These are phyloP conservation scores for Cymbopogon citratus DNA, from an alignment of 176 grass and related monocot genomes.

Conservation along the genomic window DNA sequence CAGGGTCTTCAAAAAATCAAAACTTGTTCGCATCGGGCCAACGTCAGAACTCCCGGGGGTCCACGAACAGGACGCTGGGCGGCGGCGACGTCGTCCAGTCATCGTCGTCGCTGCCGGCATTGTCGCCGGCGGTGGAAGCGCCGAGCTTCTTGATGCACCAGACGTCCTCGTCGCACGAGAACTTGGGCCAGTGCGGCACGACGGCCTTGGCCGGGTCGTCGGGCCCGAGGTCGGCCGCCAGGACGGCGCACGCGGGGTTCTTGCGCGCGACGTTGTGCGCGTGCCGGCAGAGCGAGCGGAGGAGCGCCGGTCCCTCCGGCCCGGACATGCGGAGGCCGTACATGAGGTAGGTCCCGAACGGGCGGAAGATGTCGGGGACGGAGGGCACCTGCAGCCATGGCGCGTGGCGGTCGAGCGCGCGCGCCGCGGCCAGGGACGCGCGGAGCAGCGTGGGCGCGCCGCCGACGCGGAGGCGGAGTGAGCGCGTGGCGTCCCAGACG, in stretches of 20 bases:
- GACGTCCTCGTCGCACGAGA: constrained; percentile 67
- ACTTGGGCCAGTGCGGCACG: constrained; percentile 49
- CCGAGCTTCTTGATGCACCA: constrained; percentile 62
- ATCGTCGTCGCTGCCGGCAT: constrained; percentile 9
- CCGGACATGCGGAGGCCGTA: constrained; percentile 69
- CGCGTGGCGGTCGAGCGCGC: constrained; percentile 41
- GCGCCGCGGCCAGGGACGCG: constrained; percentile 45
- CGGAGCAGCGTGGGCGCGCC: constrained; percentile 31
- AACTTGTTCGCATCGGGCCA: background rate
- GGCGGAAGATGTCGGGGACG: constrained; percentile 57
- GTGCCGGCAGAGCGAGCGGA: constrained; percentile 42
- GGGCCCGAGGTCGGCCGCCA: constrained; percentile 48
- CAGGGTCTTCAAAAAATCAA: constrained; percentile 20
- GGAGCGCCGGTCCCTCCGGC: constrained; percentile 36
- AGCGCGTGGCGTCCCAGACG: constrained; percentile 63
- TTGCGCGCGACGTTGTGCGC: constrained; percentile 59
- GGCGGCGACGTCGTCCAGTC: constrained; percentile 40
- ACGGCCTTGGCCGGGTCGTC: constrained; percentile 41
- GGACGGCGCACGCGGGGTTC: constrained; percentile 46
- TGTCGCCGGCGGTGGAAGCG: background rate
- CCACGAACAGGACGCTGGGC: constrained; percentile 52
- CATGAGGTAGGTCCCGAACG: constrained; percentile 65
- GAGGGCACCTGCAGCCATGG: constrained; percentile 65
- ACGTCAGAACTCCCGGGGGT: constrained; percentile 67
- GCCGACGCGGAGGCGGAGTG: constrained; percentile 50